Evolutionary conservation across 2,329 filamentous ascomycete genomes (phyloP), one percentile per base, ranked within the genome.

Genomic region (Hypoxylon sp.): DNA sequence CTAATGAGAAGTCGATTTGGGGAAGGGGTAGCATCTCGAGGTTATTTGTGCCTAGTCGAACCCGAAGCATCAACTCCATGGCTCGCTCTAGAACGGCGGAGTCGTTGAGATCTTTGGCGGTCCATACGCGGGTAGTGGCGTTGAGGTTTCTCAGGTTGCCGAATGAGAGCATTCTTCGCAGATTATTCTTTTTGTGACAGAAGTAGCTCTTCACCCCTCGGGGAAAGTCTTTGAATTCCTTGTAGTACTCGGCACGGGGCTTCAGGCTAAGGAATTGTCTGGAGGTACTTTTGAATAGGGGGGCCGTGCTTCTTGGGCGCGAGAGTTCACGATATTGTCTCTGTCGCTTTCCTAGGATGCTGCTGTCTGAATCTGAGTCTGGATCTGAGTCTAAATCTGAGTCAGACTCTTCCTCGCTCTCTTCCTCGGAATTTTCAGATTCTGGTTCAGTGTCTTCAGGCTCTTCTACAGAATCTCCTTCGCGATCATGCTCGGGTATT

Each of bases 21-120:
- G 75, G 75, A 5, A 70, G 63, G 0, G 75, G 74, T 1, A 76
- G 56, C 71, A 76, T 75, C 1, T 62, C 63, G 6, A 75, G 63
- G 5, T 60, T 54, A 1, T 50, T 46, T 0, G 74, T 52, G 2
- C 73, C 73, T 0, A 74, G 66, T 1, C 69, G 62, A 3, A 75
- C 67, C 3, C 74, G 72, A 1, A 76, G 62, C 61, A 70, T 70
- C 11, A 76, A 63, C 39, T 76, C 75, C 23, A 76, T 65, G 0
- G 73, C 74, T 11, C 74, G 63, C 50, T 76, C 74, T 0, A 76
- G 63, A 0, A 76, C 68, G 8, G 73, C 67, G 9, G 68, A 41
- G 6, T 69, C 5, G 0, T 71, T 37, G 6, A 76, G 68, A 43
- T 74, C 71, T 6, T 55, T 11, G 2, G 59, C 58, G 0, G 21